These are phyloP conservation scores for Patellifolia procumbens DNA, from an alignment of 179 eudicot species.

Conservation along the genomic window DNA sequence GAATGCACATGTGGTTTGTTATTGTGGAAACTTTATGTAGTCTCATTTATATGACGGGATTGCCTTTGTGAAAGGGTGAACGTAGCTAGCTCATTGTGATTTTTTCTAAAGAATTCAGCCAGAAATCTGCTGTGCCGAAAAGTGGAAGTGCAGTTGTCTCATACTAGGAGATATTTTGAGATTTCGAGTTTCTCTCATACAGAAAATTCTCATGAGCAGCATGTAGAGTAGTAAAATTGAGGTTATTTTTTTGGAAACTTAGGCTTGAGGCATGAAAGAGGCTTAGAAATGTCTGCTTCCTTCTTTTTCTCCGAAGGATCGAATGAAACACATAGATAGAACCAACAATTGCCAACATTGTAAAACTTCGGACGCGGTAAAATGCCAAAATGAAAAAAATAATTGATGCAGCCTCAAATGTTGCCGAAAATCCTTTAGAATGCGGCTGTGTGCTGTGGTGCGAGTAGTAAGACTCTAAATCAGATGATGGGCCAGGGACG, in stretches of 20 bases:
- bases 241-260: neutral
- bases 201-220: neutral
- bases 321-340: neutral
- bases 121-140: neutral
- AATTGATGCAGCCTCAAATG: neutral
- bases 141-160: neutral
- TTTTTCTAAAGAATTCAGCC: too few species aligned
- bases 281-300: neutral
- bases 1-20: neutral
- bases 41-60: neutral
- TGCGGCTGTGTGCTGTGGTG: neutral
- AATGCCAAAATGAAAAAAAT: neutral
- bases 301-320: neutral
- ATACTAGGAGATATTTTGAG: neutral
- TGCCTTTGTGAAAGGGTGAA: neutral
- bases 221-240: neutral
- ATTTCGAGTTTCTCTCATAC: neutral
- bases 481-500: neutral
- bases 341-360: neutral
- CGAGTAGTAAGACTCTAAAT: neutral
- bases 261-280: neutral
- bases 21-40: neutral
- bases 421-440: neutral
- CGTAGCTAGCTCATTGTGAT: neutral
- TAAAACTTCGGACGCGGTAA: neutral